Evolutionary conservation across 805 yeast species (phyloP).

Genomic region (Cyberlindnera xylosilytica): DNA sequence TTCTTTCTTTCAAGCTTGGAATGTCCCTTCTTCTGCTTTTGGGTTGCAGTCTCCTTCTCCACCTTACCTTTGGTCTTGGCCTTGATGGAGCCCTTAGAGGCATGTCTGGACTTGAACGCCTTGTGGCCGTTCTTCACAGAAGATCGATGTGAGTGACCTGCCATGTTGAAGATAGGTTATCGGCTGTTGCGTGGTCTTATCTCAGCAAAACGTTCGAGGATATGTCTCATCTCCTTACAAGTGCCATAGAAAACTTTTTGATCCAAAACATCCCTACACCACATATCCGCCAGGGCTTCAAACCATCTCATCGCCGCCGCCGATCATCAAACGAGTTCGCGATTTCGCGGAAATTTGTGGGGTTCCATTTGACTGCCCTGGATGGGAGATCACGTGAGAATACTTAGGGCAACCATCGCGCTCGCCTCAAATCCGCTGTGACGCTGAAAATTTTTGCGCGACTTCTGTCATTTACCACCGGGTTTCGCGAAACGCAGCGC

Average conservation of each 20-base stretch:
- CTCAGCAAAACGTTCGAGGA: background rate
- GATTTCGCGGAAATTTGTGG: background rate
- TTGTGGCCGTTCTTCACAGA: slow-evolving; percentile 83
- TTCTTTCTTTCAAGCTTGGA: slow-evolving; percentile 73
- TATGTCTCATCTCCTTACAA: background rate
- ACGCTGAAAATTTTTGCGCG: slow-evolving; percentile 20
- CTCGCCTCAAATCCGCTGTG: slow-evolving; percentile 10
- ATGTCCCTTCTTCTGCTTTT: slow-evolving; percentile 30
- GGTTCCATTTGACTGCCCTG: slow-evolving; percentile 13
- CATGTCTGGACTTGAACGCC: slow-evolving; percentile 87
- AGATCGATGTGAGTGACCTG: slow-evolving; percentile 81
- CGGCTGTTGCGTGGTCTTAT: background rate
- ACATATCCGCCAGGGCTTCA: slow-evolving; percentile 7
- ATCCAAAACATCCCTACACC: slow-evolving; percentile 6
- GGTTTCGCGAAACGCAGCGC: slow-evolving; percentile 5
- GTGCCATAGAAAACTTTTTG: slow-evolving; percentile 11
- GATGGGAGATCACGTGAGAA: slow-evolving; percentile 6
- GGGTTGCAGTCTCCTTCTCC: slow-evolving; percentile 51
- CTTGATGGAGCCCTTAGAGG: slow-evolving; percentile 84
- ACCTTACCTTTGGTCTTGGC: slow-evolving; percentile 83
- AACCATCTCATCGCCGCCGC: slow-evolving; percentile 7
- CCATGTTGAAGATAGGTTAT: slow-evolving; percentile 37
- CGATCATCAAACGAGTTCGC: slow-evolving; percentile 15
- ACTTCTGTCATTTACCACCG: slow-evolving; percentile 8
- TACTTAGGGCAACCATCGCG: slow-evolving; percentile 5